Conservation (phyloP, 2,329 filamentous ascomycete species). For the Pseudopithomyces chartarum region DNA sequence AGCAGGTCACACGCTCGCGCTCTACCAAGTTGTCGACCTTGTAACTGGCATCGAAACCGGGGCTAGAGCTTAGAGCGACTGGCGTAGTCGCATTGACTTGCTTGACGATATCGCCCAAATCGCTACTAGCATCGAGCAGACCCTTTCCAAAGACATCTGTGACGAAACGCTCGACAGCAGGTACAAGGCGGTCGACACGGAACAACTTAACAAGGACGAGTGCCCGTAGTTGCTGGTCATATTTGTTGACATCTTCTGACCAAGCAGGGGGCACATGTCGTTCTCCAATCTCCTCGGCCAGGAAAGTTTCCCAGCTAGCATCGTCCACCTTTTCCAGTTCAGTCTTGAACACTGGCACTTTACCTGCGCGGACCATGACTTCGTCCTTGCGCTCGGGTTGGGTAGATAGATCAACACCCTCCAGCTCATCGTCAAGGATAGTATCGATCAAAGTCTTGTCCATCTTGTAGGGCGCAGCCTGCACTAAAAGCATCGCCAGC, state of each 20-base stretch:
- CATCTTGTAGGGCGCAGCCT: constrained; percentile 95
- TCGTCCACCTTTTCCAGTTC: constrained; percentile 66
- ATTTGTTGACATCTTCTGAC: constrained; percentile 65
- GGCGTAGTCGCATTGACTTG: constrained; percentile 84
- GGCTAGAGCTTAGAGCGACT: constrained; percentile 89
- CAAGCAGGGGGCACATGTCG: constrained; percentile 78
- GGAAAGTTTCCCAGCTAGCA: constrained; percentile 79
- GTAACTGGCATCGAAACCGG: constrained; percentile 97
- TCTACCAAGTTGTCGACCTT: constrained; percentile 97
- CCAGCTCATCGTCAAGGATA: constrained; percentile 77
- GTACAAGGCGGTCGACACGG: constrained; percentile 93
- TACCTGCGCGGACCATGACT: constrained; percentile 69
- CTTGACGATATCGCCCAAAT: constrained; percentile 81
- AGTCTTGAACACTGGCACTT: constrained; percentile 74
- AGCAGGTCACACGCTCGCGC: constrained; percentile 78
- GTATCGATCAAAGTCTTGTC: constrained; percentile 86
- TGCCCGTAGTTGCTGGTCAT: constrained; percentile 80
- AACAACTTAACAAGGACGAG: constrained; percentile 92
- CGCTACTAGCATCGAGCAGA: constrained; percentile 82
- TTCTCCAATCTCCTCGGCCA: constrained; percentile 84
- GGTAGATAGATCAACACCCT: constrained; percentile 79
- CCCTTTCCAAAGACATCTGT: constrained; percentile 80
- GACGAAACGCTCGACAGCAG: constrained; percentile 89
- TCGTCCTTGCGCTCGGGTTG: constrained; percentile 67
- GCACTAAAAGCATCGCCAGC: constrained; percentile 90